Evolutionary conservation across 1,284 basidiomycete genomes (phyloP).

Genomic region (Hortiboletus rubellus): DNA sequence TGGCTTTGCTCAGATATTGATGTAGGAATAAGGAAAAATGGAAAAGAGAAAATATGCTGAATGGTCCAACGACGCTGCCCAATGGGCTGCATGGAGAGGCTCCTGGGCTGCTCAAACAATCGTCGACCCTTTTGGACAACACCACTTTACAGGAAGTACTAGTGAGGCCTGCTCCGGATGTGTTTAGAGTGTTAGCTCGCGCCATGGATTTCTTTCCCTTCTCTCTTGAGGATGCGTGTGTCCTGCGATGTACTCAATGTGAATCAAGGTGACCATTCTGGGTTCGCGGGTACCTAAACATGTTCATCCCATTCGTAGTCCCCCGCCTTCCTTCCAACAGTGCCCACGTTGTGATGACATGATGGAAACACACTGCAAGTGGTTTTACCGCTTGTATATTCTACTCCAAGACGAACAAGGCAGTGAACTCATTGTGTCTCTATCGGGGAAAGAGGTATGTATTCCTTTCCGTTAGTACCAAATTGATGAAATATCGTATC

Average conservation of each 20-base stretch:
- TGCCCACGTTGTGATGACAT: conserved; percentile 56
- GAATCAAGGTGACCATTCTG: conserved; percentile 42
- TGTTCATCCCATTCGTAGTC: conserved; percentile 34
- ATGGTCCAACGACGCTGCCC: neutral
- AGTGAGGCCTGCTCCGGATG: conserved; percentile 35
- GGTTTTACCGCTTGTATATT: conserved; percentile 50
- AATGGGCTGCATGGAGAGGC: conserved; percentile 1
- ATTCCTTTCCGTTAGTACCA: neutral
- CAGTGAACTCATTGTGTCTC: conserved; percentile 42
- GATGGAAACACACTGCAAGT: conserved; percentile 47
- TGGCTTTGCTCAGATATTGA: conserved; percentile 4
- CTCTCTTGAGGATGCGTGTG: conserved; percentile 46
- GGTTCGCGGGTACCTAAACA: neutral
- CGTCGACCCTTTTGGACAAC: neutral
- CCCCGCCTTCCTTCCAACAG: conserved; percentile 42
- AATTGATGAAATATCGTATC: neutral
- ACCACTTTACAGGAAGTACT: conserved; percentile 44
- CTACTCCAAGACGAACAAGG: conserved; percentile 51
- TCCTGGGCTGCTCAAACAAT: neutral
- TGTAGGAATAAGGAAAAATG: conserved; percentile 34
- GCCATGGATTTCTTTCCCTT: conserved; percentile 58
- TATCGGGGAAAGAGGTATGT: conserved; percentile 46
- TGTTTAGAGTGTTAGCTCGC: conserved; percentile 50
- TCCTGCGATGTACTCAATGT: conserved; percentile 54
- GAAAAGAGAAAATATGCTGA: conserved; percentile 24